These are phyloP conservation scores for Alternaria dauci DNA, from an alignment of 2,329 filamentous ascomycete genomes.

Conservation along the genomic window DNA sequence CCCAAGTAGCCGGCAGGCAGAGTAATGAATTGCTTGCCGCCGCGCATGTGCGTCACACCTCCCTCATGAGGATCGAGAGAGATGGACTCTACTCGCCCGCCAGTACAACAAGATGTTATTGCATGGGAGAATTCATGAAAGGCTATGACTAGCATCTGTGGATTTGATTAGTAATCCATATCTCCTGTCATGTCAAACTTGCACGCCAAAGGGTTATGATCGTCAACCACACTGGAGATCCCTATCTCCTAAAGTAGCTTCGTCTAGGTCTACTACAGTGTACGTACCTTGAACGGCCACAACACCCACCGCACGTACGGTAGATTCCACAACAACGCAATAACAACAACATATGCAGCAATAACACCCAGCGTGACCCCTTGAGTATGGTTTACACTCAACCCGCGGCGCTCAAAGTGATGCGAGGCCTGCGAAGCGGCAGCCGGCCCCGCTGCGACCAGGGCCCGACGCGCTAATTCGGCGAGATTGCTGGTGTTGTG, in stretches of 20 bases:
- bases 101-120: slow-evolving; percentile 74
- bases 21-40: slow-evolving; percentile 74
- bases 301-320: slow-evolving; percentile 77
- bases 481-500: slow-evolving; percentile 20
- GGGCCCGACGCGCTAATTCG: slow-evolving; percentile 38
- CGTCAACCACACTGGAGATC: neutral
- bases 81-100: slow-evolving; percentile 77
- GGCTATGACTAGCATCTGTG: slow-evolving; percentile 69
- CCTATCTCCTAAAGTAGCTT: neutral
- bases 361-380: slow-evolving; percentile 75
- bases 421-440: slow-evolving; percentile 31
- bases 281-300: slow-evolving; percentile 79
- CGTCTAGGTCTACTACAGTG: neutral
- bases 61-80: slow-evolving; percentile 78
- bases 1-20: slow-evolving; percentile 81
- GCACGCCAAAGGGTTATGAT: neutral
- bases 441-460: slow-evolving; percentile 39
- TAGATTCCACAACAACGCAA: slow-evolving; percentile 80
- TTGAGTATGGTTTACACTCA: slow-evolving; percentile 73
- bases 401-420: slow-evolving; percentile 60
- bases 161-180: neutral
- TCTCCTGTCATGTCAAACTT: neutral
- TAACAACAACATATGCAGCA: slow-evolving; percentile 74
- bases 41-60: slow-evolving; percentile 79
- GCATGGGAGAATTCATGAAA: slow-evolving; percentile 84